Evolutionary conservation across 2,329 filamentous ascomycete genomes (phyloP).

Genomic region (Alternaria panax): DNA sequence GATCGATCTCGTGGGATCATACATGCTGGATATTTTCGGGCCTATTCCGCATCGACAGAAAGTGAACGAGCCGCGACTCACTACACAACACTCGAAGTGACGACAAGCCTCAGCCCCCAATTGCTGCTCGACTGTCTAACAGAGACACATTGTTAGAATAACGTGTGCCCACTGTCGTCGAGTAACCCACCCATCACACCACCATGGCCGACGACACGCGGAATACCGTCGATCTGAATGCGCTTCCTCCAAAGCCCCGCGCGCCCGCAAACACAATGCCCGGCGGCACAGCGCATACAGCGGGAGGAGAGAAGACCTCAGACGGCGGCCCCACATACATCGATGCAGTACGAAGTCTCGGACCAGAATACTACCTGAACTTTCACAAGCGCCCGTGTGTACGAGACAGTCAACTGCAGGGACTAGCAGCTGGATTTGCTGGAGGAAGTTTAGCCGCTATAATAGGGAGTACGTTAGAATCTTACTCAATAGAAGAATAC

Average conservation of each 20-base stretch:
- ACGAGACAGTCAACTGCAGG: conserved; percentile 80
- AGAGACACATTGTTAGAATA: neutral
- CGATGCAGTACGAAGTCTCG: conserved; percentile 73
- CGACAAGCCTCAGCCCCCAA: neutral
- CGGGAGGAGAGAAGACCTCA: conserved; percentile 60
- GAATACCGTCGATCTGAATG: conserved; percentile 36
- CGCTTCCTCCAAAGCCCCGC: conserved; percentile 28
- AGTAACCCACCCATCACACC: conserved; percentile 21
- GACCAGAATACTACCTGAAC: conserved; percentile 71
- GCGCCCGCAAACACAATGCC: conserved; percentile 55
- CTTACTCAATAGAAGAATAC: neutral
- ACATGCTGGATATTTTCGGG: conserved; percentile 34
- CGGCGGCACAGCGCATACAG: conserved; percentile 65
- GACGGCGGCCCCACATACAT: conserved; percentile 49
- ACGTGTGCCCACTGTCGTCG: neutral
- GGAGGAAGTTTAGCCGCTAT: conserved; percentile 78
- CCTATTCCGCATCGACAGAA: conserved; percentile 27
- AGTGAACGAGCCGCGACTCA: conserved; percentile 13
- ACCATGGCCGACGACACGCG: conserved; percentile 58
- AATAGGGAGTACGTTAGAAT: conserved; percentile 68
- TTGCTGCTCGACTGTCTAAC: neutral
- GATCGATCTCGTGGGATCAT: conserved; percentile 25
- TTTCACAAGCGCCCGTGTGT: conserved; percentile 84
- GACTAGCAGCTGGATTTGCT: conserved; percentile 80
- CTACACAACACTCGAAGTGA: conserved; percentile 1